phyloP scores from a whole-genome alignment of 2,329 filamentous ascomycete species.

The Sordariomycetes sp. region DNA sequence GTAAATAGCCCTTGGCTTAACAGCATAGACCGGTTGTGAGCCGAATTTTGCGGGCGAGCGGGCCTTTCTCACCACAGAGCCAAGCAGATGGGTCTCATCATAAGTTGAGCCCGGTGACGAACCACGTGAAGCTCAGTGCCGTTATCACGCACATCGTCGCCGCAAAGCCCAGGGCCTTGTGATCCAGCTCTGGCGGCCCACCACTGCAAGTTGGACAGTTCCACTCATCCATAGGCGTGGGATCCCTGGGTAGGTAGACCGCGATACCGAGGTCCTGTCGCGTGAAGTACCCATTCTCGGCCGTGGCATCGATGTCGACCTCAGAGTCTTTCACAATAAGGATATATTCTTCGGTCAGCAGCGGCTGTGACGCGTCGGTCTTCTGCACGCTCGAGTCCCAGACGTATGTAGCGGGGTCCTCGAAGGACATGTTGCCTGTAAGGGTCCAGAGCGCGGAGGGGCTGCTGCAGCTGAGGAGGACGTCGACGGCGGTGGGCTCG shows the following conservation, averaged over 20 bases:
- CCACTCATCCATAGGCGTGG: slow-evolving; percentile 41
- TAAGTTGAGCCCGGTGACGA: slow-evolving; percentile 40
- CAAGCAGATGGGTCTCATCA: slow-evolving; percentile 8
- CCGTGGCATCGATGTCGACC: slow-evolving; percentile 32
- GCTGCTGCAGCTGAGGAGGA: slow-evolving; percentile 44
- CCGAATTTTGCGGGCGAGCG: too few relatives aligned
- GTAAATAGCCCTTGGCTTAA: background rate
- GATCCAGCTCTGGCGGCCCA: slow-evolving; percentile 34
- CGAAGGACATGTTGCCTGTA: slow-evolving; percentile 51
- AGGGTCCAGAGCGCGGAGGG: slow-evolving; percentile 47
- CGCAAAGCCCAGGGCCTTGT: slow-evolving; percentile 36
- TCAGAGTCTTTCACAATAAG: slow-evolving; percentile 52
- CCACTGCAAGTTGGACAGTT: slow-evolving; percentile 47
- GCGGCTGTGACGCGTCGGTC: slow-evolving; percentile 30
- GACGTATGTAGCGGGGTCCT: slow-evolving; percentile 36
- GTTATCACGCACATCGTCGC: slow-evolving; percentile 44
- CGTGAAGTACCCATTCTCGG: slow-evolving; percentile 45
- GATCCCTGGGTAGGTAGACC: slow-evolving; percentile 41
- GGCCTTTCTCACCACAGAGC: background rate
- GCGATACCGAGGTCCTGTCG: slow-evolving; percentile 43
- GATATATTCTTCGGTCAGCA: slow-evolving; percentile 46
- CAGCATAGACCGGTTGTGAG: background rate
- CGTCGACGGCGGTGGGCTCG: slow-evolving; percentile 48
- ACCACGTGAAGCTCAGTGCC: slow-evolving; percentile 53
- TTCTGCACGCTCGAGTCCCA: slow-evolving; percentile 48